These are phyloP conservation scores for Aspergillus quadricinctus DNA, from an alignment of 2,329 filamentous ascomycete genomes.

Conservation along the genomic window DNA sequence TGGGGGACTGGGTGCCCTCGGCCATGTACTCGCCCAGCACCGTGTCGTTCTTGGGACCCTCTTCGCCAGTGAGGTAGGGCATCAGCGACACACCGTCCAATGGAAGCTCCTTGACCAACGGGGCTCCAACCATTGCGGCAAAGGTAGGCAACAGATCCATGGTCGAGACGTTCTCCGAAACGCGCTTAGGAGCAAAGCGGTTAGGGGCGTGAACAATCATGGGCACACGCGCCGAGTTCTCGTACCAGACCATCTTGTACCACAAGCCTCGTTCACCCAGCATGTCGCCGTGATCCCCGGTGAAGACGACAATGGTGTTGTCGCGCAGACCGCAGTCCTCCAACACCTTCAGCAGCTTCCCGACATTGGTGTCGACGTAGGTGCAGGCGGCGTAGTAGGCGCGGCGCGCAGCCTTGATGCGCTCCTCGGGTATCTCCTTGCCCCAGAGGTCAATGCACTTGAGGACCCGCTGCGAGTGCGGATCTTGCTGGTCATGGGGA, in stretches of 20 bases:
- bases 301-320: conserved; percentile 88
- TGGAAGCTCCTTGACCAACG: conserved; percentile 66
- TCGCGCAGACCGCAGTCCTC: conserved; percentile 75
- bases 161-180: conserved; percentile 81
- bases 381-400: conserved; percentile 92
- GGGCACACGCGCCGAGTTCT: conserved; percentile 83
- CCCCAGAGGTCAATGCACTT: conserved; percentile 85
- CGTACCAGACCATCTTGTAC: conserved; percentile 98
- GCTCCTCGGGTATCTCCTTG: conserved; percentile 76
- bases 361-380: conserved; percentile 91
- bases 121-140: conserved; percentile 72
- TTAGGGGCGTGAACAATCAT: conserved; percentile 78
- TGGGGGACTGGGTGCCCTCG: conserved; percentile 80
- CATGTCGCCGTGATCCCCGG: conserved; percentile 94
- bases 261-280: conserved; percentile 85
- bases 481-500: conserved; percentile 74
- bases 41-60: conserved; percentile 64
- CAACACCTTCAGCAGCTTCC: conserved; percentile 71
- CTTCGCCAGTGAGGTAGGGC: conserved; percentile 63
- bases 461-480: conserved; percentile 80
- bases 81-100: conserved; percentile 81
- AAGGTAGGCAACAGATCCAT: conserved; percentile 87
- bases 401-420: conserved; percentile 77
- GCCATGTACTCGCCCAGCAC: conserved; percentile 96
- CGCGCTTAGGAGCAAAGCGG: conserved; percentile 68